These are phyloP conservation scores for Stagonosporopsis cucurbitacearum DNA, from an alignment of 2,329 filamentous ascomycete species.

Conservation along the genomic window DNA sequence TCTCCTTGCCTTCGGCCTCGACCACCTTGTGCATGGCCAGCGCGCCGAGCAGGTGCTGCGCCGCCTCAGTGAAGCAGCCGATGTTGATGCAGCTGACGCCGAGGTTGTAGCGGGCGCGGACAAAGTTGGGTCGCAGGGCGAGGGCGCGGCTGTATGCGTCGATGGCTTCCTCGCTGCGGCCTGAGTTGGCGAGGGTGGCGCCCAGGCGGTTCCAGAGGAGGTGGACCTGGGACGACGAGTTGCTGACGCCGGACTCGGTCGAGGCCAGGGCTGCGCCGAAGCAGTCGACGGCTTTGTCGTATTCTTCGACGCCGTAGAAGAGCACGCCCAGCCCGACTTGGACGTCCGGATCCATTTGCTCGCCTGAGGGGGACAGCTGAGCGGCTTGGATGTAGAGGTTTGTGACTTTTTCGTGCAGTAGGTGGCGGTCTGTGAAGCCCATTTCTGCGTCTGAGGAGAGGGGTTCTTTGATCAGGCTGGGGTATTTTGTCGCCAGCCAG, in stretches of 20 bases:
- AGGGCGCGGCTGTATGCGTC: slow-evolving; percentile 94
- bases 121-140: slow-evolving; percentile 91
- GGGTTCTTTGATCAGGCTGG: slow-evolving; percentile 74
- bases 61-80: slow-evolving; percentile 90
- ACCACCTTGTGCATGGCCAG: slow-evolving; percentile 95
- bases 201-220: slow-evolving; percentile 97
- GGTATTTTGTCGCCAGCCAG: slow-evolving; percentile 96
- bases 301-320: slow-evolving; percentile 97
- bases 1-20: slow-evolving; percentile 81
- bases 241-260: slow-evolving; percentile 81
- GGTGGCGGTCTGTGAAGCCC: slow-evolving; percentile 90
- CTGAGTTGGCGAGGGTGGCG: slow-evolving; percentile 93
- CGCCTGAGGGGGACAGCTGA: slow-evolving; percentile 87
- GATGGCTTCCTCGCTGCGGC: slow-evolving; percentile 93
- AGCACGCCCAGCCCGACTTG: slow-evolving; percentile 96
- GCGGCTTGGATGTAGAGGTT: slow-evolving; percentile 90
- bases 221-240: slow-evolving; percentile 85
- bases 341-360: slow-evolving; percentile 97
- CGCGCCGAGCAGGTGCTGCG: slow-evolving; percentile 88
- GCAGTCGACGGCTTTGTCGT: slow-evolving; percentile 98
- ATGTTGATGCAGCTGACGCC: slow-evolving; percentile 98
- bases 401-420: slow-evolving; percentile 89
- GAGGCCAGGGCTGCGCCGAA: slow-evolving; percentile 90
- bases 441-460: slow-evolving; percentile 80
- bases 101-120: slow-evolving; percentile 94